Percentiles rank a stretch among this genome's conserved stretches.
Evolutionary conservation across 1,139 yeast genomes (phyloP).

Genomic region (Chernovozyma aurita): DNA sequence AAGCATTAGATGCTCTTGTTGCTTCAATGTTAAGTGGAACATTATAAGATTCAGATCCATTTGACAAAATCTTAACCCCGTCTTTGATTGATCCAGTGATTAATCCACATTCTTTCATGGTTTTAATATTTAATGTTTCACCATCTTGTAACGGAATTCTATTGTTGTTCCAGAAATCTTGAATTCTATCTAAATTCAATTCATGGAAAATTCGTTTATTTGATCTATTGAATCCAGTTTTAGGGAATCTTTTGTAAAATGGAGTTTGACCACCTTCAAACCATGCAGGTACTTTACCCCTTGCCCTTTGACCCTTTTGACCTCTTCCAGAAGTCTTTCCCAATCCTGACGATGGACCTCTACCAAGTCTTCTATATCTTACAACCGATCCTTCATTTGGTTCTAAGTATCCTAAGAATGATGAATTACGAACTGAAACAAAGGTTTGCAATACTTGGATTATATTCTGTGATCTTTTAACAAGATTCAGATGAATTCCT

Average conservation of each 20-base stretch:
- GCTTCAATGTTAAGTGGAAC: slow-evolving; percentile 76
- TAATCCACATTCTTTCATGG: slow-evolving; percentile 70
- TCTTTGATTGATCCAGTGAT: slow-evolving; percentile 67
- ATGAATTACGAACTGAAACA: slow-evolving; percentile 4
- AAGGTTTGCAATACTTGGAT: neutral
- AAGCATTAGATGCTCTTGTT: slow-evolving; percentile 69
- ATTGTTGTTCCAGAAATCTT: slow-evolving; percentile 62
- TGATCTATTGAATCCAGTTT: slow-evolving; percentile 75
- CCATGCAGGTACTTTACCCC: slow-evolving; percentile 87
- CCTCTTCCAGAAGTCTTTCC: slow-evolving; percentile 98
- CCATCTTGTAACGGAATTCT: slow-evolving; percentile 60
- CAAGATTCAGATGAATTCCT: neutral
- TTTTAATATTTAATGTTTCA: slow-evolving; percentile 55
- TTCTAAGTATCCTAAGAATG: slow-evolving; percentile 33
- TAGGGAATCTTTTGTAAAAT: slow-evolving; percentile 81
- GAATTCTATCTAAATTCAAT: slow-evolving; percentile 55
- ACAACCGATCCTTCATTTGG: slow-evolving; percentile 41
- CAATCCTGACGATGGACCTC: slow-evolving; percentile 92
- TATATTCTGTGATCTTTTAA: neutral
- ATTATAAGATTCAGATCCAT: slow-evolving; percentile 52
- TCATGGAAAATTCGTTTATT: slow-evolving; percentile 47
- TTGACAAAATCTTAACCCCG: slow-evolving; percentile 81
- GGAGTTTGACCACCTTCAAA: slow-evolving; percentile 99
- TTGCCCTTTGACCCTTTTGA: slow-evolving; percentile 97
- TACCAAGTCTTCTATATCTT: slow-evolving; percentile 71